A percentile compares a stretch with the other conserved stretches of the same genome.
Evolutionary conservation across 2,329 filamentous ascomycete genomes (phyloP).

Genomic region (Harringtonia aguacate): DNA sequence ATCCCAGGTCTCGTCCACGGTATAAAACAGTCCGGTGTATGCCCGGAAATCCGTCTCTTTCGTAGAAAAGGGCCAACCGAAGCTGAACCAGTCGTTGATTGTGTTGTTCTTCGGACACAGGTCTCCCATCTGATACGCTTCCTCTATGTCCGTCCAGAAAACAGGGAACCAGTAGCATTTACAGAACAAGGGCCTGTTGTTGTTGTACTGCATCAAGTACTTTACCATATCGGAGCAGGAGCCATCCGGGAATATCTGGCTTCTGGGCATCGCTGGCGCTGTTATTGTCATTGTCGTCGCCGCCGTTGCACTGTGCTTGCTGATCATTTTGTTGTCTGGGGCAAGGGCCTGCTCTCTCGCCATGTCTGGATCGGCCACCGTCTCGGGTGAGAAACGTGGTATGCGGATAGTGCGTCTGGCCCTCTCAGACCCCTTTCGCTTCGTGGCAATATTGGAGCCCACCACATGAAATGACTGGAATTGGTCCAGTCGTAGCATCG

Average conservation of each 20-base stretch:
- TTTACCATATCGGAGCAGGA: background rate
- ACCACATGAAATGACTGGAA: conserved; percentile 46
- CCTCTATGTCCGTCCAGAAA: conserved; percentile 27
- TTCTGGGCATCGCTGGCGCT: background rate
- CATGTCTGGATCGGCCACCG: conserved; percentile 25
- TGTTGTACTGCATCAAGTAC: too few species aligned
- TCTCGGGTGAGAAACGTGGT: conserved; percentile 24
- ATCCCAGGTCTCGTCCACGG: conserved; percentile 26
- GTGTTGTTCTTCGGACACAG: conserved; percentile 15
- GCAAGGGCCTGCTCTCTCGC: background rate
- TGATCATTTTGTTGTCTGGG: background rate
- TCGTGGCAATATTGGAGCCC: conserved; percentile 27
- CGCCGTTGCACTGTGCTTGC: background rate
- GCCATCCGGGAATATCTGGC: too few species aligned
- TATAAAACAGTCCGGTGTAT: conserved; percentile 40
- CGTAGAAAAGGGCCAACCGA: conserved; percentile 13
- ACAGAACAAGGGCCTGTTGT: too few species aligned
- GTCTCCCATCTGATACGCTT: conserved; percentile 25
- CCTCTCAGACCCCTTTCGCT: conserved; percentile 4
- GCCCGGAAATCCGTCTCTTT: conserved; percentile 19
- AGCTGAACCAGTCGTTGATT: conserved; percentile 25
- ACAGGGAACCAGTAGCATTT: conserved; percentile 19
- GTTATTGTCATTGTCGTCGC: too few species aligned
- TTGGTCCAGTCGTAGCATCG: conserved; percentile 33
- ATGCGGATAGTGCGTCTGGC: conserved; percentile 21